Conservation (phyloP, 306 rosid genomes). For the Malus orientalis region DNA sequence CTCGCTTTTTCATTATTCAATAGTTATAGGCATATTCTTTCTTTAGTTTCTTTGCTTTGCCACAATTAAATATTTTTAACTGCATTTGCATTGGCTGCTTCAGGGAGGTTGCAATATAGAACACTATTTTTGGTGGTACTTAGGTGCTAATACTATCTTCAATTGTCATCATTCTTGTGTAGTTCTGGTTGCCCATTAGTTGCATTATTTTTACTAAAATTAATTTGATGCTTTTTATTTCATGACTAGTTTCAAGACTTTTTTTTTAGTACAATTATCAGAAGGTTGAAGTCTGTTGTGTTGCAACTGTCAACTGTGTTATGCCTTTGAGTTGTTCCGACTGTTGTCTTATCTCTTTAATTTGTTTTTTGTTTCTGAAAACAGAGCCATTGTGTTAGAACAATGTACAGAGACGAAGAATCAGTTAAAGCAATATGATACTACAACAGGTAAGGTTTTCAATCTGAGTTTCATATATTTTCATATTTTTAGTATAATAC, state of each 20-base stretch:
- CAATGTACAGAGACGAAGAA: constrained; percentile 69
- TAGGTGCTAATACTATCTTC: neutral
- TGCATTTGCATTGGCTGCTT: neutral
- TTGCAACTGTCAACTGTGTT: neutral
- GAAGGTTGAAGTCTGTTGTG: neutral
- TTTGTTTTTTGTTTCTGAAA: constrained; percentile 21
- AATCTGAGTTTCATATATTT: neutral
- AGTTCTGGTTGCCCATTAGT: neutral
- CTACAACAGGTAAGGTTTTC: constrained; percentile 56
- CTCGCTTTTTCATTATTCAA: neutral
- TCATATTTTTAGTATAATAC: neutral
- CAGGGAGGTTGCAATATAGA: neutral
- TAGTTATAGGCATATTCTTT: neutral
- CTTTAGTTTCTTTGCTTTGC: neutral
- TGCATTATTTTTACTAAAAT: neutral
- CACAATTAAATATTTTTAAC: neutral
- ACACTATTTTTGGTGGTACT: neutral
- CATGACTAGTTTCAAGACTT: neutral
- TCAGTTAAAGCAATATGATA: constrained; percentile 58
- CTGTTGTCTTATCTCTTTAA: neutral
- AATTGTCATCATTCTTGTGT: neutral
- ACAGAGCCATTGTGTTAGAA: constrained; percentile 88
- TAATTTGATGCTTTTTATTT: too few species aligned
- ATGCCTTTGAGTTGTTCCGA: constrained; percentile 4
- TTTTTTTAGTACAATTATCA: neutral